Evolutionary conservation across 371 early-diverging fungal genomes (phyloP), one percentile per base, ranked within the genome.

Genomic region (Apophysomyces variabilis): DNA sequence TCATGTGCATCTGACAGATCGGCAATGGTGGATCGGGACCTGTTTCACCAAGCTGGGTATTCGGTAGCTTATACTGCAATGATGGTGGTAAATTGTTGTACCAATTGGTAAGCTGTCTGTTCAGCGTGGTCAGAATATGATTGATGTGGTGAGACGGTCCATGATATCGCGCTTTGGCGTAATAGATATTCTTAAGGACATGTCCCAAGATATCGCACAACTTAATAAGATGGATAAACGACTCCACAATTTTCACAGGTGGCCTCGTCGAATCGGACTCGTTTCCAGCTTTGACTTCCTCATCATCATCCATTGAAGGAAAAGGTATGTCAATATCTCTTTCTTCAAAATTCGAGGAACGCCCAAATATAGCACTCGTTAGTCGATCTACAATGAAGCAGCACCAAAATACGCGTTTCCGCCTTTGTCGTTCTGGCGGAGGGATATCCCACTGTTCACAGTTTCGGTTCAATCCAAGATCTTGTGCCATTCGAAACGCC

Each of bases 401-500:
- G 46, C 82, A 77, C 85, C 85, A 85, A 63, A 81, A 85, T 11
- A 80, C 77, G 26, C 83, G 60, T 63, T 81, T 83, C 26, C 83
- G 65, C 45, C 75, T 54, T 62, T 82, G 80, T 14, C 74, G 60
- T 60, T 82, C 80, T 16, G 68, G 73, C 5, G 66, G 68, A 1
- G 78, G 60, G 5, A 82, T 79, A 50, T 79, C 73, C 80, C 78
- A 77, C 50, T 70, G 74, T 64, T 81, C 77, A 50, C 81, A 83
- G 35, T 79, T 78, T n/a, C 83, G 64, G 70, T 83, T 66, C 8
- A 85, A 44, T 11, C 83, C 83, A 50, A 85, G 70, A 70, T 74
- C 76, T 57, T 79, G 83, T 4, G 85, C 83, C 83, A 85, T 85
- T 36, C 80, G 72, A 59, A 82, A 79, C 12, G 82, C 82, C 81